These are phyloP conservation scores for Thinopyrum elongatum DNA, from an alignment of 176 grass and related monocot species.

Conservation along the genomic window DNA sequence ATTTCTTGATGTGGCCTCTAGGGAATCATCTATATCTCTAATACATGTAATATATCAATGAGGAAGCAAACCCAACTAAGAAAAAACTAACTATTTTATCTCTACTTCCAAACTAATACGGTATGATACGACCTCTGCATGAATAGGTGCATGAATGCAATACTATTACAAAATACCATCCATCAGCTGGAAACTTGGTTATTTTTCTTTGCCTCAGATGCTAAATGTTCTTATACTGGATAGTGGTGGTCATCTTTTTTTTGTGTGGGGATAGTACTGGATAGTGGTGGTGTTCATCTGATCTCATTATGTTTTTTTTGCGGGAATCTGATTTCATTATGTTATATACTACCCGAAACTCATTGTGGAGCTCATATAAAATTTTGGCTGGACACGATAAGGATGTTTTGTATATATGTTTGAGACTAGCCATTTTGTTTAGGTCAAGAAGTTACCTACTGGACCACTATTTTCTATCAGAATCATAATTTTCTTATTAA, in stretches of 20 bases:
- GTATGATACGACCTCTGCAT: neutral
- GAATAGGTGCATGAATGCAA: neutral
- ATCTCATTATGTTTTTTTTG: neutral
- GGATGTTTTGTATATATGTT: neutral
- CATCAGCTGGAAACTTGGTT: neutral
- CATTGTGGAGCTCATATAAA: conserved; percentile 6
- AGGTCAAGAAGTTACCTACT: too few species aligned
- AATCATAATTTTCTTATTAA: too few species aligned
- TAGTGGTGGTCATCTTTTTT: neutral
- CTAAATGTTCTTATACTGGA: neutral
- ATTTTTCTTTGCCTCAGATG: too few species aligned
- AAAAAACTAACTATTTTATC: neutral
- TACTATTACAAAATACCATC: neutral
- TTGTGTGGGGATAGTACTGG: too few species aligned
- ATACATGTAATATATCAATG: neutral
- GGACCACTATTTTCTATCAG: too few species aligned
- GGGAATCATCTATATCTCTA: neutral
- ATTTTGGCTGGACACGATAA: neutral
- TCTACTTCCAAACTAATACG: neutral
- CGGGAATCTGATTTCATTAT: neutral
- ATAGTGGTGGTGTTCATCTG: too few species aligned
- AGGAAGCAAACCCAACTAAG: neutral
- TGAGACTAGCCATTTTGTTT: too few species aligned
- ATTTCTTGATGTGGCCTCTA: neutral
- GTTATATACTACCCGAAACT: neutral